Evolutionary conservation across 441 rosid species (phyloP).

Genomic region (Adansonia grandidieri): DNA sequence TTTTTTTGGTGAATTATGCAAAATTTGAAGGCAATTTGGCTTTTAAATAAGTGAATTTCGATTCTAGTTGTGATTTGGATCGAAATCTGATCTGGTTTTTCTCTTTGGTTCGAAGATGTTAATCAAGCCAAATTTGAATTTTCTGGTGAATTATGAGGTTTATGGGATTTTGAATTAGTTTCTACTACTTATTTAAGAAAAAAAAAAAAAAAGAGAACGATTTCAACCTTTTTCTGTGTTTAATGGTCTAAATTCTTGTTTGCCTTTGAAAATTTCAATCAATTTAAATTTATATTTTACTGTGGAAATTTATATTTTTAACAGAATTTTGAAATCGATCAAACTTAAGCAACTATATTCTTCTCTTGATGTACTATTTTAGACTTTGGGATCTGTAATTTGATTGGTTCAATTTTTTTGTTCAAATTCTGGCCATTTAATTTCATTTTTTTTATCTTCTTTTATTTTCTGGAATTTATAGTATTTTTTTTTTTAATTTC

Average conservation of each 20-base stretch:
- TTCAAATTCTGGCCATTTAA: not conserved
- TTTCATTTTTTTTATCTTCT: conserved; percentile 19
- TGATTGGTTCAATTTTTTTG: not conserved
- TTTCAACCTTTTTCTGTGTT: not conserved
- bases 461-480: conserved; percentile 12
- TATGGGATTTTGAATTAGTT: not conserved
- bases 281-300: not conserved
- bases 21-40: conserved; percentile 22
- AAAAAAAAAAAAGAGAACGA: not conserved
- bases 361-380: not conserved
- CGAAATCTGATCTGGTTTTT: conserved; percentile 40
- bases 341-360: not conserved
- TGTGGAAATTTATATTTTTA: not conserved
- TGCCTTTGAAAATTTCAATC: not conserved
- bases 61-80: conserved; percentile 19
- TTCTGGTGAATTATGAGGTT: not conserved
- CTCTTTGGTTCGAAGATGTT: not conserved
- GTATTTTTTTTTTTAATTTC: not conserved
- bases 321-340: conserved; percentile 7
- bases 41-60: conserved; percentile 20
- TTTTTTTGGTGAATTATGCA: conserved; percentile 18
- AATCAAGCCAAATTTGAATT: not conserved
- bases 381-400: conserved; percentile 13
- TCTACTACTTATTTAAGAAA: not conserved
- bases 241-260: not conserved